Base-by-base conservation (phyloP, 2,329 filamentous ascomycete species). In the Fusarium sp. region DNA sequence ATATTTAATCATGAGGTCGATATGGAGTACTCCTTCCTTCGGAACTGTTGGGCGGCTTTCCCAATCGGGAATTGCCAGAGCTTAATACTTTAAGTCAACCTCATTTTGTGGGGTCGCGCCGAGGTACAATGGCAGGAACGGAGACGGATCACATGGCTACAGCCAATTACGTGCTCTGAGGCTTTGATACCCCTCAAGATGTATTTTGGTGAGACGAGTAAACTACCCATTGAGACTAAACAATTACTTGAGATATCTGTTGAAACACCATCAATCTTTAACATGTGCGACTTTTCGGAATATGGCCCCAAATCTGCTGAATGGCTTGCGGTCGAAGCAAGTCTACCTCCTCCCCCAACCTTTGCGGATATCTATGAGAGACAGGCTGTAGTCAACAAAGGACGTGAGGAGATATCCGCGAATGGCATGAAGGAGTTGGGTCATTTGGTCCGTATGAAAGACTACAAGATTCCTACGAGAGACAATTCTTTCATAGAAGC, bases 231-330 rank as follows among this genome's bases (percentile, higher is more conserved):
- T 46, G 10, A n/a, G 18, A 25, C 6, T 10, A 0, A 33, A n/a
- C 19, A 27, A 35, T 9, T n/a, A 4, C 42, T 2, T 8, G 12
- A 6, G 18, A 18, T 12, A 25, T 5, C 7, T 7, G 3, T 38
- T 11, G 4, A 9, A 63, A 18, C 3, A 27, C 2, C 45, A 15
- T 23, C 16, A 5, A 27, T 18, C 9, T 18, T 42, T 21, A 70
- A 19, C 41, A 75, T 75, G 73, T 72, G 68, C n/a, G 75, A 75
- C 56, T 76, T 73, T 37, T 80, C 83, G 8, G 62, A 77, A 68
- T 86, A 85, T 59, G 82, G 81, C 29, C 79, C 76, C 6, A 79
- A 83, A n/a, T 84, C 81, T 57, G 73, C 79, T 1, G 84, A 86
- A 72, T 86, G 85, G 85, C 64, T 82, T 7, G 82, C 80, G 1